A percentile compares a stretch with the other conserved stretches of the same genome.
Conservation (phyloP, 306 rosid genomes). For the Mimosa pudica region DNA sequence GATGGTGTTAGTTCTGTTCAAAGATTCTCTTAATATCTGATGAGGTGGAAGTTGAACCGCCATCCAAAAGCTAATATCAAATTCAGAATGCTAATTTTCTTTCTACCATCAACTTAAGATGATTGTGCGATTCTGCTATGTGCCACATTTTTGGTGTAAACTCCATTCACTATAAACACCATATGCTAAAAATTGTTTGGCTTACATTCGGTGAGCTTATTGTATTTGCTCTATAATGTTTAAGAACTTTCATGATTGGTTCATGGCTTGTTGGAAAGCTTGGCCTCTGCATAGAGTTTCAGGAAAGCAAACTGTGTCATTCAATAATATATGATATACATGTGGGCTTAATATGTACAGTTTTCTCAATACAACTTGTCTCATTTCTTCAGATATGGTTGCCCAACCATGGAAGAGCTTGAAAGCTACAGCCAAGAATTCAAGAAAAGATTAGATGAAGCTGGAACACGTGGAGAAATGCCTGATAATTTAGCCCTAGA, state of each 20-base stretch:
- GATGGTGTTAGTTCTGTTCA: neutral
- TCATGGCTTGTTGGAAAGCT: neutral
- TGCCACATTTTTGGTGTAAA: conserved; percentile 16
- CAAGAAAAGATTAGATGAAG: conserved; percentile 79
- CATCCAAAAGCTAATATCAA: neutral
- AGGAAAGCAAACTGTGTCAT: conserved; percentile 5
- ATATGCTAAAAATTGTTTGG: conserved; percentile 17
- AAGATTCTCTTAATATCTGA: conserved; percentile 16
- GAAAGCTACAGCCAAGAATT: conserved; percentile 67
- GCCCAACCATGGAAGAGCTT: conserved; percentile 84
- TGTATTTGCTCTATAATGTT: neutral
- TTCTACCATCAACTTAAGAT: neutral
- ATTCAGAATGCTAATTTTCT: conserved; percentile 15
- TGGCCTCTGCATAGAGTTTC: neutral
- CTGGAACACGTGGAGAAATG: conserved; percentile 78
- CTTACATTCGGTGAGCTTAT: conserved; percentile 13
- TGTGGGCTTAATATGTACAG: conserved; percentile 15
- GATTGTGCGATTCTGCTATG: conserved; percentile 1
- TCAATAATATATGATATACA: conserved; percentile 9
- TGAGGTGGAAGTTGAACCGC: neutral
- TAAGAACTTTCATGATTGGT: neutral
- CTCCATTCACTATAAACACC: neutral
- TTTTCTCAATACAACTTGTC: conserved; percentile 32
- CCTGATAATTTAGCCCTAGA: conserved; percentile 82
- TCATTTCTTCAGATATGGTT: conserved; percentile 70